phyloP scores from a whole-genome alignment of 805 yeast genomes.

The Cyberlindnera euphorbiiphila region DNA sequence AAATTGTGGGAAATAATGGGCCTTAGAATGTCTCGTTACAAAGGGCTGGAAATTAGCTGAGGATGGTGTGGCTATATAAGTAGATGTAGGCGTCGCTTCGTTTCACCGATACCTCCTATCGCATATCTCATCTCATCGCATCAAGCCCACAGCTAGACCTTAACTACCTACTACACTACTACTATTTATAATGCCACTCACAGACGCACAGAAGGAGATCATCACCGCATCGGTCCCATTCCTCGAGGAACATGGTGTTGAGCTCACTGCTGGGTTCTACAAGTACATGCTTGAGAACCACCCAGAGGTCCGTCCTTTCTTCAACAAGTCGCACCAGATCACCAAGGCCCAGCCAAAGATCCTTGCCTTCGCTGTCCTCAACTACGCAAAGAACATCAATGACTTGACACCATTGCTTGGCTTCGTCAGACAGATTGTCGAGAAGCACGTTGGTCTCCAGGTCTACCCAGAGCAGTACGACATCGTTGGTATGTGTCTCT shows the following conservation, averaged over 20 bases:
- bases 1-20: too few relatives aligned
- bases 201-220: slow-evolving; percentile 32
- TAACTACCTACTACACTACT: not conserved
- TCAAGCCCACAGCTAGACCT: too few relatives aligned
- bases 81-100: too few relatives aligned
- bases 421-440: slow-evolving; percentile 56
- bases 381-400: slow-evolving; percentile 62
- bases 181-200: slow-evolving; percentile 21
- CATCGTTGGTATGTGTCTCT: slow-evolving; percentile 55
- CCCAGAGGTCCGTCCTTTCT: slow-evolving; percentile 55
- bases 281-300: slow-evolving; percentile 47
- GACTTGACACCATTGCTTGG: slow-evolving; percentile 48
- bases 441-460: slow-evolving; percentile 63
- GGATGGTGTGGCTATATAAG: too few relatives aligned
- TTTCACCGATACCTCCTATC: too few relatives aligned
- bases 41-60: too few relatives aligned
- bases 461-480: slow-evolving; percentile 63
- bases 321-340: slow-evolving; percentile 56
- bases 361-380: slow-evolving; percentile 55
- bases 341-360: slow-evolving; percentile 57
- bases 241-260: slow-evolving; percentile 51
- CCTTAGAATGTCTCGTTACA: too few relatives aligned
- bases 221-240: slow-evolving; percentile 52
- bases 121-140: too few relatives aligned
- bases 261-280: slow-evolving; percentile 53